These are phyloP conservation scores for Emiliania huxleyi DNA, from an alignment of 78 protist species.

Conservation along the genomic window DNA sequence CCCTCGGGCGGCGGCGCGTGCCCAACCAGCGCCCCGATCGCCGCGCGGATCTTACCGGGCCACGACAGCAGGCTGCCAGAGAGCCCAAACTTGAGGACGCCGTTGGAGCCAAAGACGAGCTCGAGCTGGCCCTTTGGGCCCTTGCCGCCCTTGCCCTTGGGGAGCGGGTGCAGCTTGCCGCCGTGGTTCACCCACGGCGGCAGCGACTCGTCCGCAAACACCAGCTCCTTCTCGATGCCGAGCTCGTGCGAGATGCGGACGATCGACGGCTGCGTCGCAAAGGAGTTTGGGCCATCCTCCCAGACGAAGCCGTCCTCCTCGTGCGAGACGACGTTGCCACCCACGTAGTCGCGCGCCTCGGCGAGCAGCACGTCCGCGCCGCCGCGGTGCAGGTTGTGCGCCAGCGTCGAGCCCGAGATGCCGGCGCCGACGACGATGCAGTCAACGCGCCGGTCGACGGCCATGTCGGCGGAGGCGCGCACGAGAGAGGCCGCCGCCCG, in stretches of 20 bases:
- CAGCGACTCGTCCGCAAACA: slow-evolving; percentile 12
- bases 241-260: not conserved
- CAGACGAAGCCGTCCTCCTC: not conserved
- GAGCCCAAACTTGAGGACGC: not conserved
- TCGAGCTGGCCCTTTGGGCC: slow-evolving; percentile 10
- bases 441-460: too few species aligned
- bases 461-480: too few species aligned
- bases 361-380: slow-evolving; percentile 15
- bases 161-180: not conserved
- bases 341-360: slow-evolving; percentile 30
- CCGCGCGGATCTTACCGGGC: slow-evolving; percentile 24
- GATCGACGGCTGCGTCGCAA: not conserved
- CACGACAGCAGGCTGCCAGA: not conserved
- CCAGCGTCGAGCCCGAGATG: slow-evolving; percentile 22
- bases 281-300: slow-evolving; percentile 40
- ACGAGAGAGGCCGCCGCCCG: too few species aligned
- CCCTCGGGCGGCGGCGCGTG: slow-evolving; percentile 36
- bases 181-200: slow-evolving; percentile 22
- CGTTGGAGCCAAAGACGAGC: not conserved
- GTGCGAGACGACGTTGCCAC: slow-evolving; percentile 20
- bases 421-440: slow-evolving; percentile 2
- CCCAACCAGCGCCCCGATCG: slow-evolving; percentile 2
- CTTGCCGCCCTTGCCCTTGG: not conserved
- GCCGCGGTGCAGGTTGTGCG: not conserved
- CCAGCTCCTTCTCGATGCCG: slow-evolving; percentile 29